A percentile compares a stretch with the other conserved stretches of the same genome.
Evolutionary conservation across 2,329 filamentous ascomycete species (phyloP).

Genomic region (Pleurostoma richardsiae): DNA sequence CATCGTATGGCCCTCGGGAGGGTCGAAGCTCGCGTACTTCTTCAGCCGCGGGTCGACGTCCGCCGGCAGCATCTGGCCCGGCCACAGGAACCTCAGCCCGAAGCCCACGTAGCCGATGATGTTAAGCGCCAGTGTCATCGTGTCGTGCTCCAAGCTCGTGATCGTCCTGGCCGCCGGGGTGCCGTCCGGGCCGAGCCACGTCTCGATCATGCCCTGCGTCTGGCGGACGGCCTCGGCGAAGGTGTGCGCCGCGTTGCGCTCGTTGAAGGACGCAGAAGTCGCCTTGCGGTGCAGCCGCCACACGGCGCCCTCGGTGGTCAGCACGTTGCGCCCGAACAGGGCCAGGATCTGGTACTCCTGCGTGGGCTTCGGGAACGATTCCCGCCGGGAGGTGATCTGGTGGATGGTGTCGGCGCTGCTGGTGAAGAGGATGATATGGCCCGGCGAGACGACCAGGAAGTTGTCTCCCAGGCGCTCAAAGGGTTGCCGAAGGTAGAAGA

Average conservation of each 20-base stretch:
- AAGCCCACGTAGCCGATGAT: constrained; percentile 67
- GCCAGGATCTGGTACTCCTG: constrained; percentile 54
- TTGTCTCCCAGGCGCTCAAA: constrained; percentile 58
- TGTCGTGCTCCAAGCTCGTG: constrained; percentile 53
- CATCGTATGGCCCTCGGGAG: constrained; percentile 52
- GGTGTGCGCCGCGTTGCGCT: constrained; percentile 65
- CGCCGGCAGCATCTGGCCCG: constrained; percentile 49
- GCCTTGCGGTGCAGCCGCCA: constrained; percentile 73
- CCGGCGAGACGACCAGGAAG: constrained; percentile 60
- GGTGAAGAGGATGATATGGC: constrained; percentile 46
- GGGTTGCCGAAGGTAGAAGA: constrained; percentile 46
- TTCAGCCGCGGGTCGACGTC: constrained; percentile 37
- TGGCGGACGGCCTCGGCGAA: constrained; percentile 60
- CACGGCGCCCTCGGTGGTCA: constrained; percentile 62
- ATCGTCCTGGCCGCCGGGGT: constrained; percentile 39
- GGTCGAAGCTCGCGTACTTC: constrained; percentile 42
- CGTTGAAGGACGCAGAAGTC: constrained; percentile 68
- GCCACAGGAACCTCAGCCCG: constrained; percentile 56
- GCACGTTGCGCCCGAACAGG: constrained; percentile 66
- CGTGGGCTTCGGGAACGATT: constrained; percentile 67
- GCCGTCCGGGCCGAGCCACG: constrained; percentile 45
- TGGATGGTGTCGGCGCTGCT: constrained; percentile 60
- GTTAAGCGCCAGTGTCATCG: constrained; percentile 56
- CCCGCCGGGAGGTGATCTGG: constrained; percentile 61
- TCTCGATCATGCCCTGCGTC: constrained; percentile 53